Base-by-base conservation (phyloP, 352 stramenopile species). In the Phytophthora pisi region DNA sequence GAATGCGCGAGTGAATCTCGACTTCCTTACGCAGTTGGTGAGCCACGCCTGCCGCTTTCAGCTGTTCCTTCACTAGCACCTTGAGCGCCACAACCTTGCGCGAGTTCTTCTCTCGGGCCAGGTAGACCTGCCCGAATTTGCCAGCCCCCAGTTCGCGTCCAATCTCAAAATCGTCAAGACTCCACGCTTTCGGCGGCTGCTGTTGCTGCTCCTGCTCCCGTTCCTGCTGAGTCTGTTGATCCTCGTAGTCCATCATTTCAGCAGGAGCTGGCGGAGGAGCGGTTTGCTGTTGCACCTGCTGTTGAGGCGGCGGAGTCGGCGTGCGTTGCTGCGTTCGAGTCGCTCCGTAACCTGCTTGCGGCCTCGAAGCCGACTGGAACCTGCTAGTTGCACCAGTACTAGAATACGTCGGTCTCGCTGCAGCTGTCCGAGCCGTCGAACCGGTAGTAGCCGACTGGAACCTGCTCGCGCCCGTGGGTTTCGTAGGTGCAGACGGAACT, bases 111-210 rank as follows among this genome's bases (percentile, higher is more conserved):
- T 97, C 90, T 3, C 87, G 78, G 3, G 90, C 91, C 61, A 96
- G 66, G 56, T 96, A 98, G 36, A 98, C 92, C 51, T 93, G 83
- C 1, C 87, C 92, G 61, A 98, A 98, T 64, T 96, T 97, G 51
- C 92, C 92, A 5, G 76, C 80, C 4, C 92, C 92, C 1, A 98
- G 73, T 18, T 90, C 76, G 4, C 87, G 81, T 0, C 90, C 89
- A 49, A 97, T 92, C 51, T 92, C 82, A 72, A 97, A 97, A 74
- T 97, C 90, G 16, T 82, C 68, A 26, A 96, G 72, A 49, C 77
- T 95, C 91, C 91, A 97, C 10, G 81, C 75, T 50, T 90, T 92
- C 13, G 64, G 66, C 0, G 52, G 53, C 26, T 78, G 75, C 7
- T 74, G 64, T 5, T 61, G 62, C 24, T 71, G 63, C 16, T 58